Evolutionary conservation across 169 alveolate genomes (phyloP).

Genomic region (Perkinsus marinus): DNA sequence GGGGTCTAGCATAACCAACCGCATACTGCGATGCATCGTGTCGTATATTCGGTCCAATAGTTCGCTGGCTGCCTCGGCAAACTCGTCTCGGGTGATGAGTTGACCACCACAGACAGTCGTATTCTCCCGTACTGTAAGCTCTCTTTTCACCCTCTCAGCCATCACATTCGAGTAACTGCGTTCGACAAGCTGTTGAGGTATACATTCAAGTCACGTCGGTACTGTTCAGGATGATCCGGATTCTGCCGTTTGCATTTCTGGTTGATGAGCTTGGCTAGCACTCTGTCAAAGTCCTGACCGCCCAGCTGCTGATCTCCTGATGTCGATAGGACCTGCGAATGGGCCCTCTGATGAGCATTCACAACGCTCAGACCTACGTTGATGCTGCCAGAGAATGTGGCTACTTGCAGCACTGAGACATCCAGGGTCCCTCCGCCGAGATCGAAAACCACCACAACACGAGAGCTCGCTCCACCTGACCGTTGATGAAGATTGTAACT

Average conservation of each 20-base stretch:
- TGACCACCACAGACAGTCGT: background rate
- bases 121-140: background rate
- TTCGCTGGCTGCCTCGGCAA: background rate
- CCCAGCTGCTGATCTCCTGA: background rate
- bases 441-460: background rate
- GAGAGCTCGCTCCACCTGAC: background rate
- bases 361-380: background rate
- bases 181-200: background rate
- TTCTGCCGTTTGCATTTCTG: background rate
- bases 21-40: background rate
- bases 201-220: background rate
- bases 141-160: background rate
- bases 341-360: background rate
- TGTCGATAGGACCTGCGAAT: background rate
- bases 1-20: background rate
- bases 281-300: background rate
- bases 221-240: background rate
- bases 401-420: background rate
- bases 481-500: background rate
- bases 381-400: background rate
- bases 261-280: background rate
- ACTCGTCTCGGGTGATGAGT: background rate
- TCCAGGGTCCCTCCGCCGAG: background rate
- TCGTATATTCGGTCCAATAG: background rate
- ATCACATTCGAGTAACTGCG: background rate